Percentiles rank a stretch among this genome's conserved stretches.
phyloP scores from a whole-genome alignment of 2,329 filamentous ascomycete genomes.

The Chaetothyriales sp. region DNA sequence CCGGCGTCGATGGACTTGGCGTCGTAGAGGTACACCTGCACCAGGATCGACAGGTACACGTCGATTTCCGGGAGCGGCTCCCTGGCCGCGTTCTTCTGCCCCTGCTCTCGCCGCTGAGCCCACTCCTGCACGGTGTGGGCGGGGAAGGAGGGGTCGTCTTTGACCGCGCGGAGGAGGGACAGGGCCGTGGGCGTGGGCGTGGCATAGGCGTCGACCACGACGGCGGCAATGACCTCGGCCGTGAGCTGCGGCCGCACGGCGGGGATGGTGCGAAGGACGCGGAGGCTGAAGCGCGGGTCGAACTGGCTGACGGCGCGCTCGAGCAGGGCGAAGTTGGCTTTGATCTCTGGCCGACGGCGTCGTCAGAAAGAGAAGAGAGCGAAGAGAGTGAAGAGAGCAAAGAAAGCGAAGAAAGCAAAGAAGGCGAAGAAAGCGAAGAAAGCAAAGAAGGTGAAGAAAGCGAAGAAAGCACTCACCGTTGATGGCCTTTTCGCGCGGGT shows the following conservation, averaged over 20 bases:
- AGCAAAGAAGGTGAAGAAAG: neutral
- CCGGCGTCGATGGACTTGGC: slow-evolving; percentile 67
- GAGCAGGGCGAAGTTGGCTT: slow-evolving; percentile 80
- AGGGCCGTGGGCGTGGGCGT: slow-evolving; percentile 53
- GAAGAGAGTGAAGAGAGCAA: neutral
- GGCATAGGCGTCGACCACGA: slow-evolving; percentile 68
- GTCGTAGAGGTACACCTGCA: slow-evolving; percentile 81
- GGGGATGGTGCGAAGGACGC: slow-evolving; percentile 88
- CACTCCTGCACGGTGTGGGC: slow-evolving; percentile 45
- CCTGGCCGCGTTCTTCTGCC: slow-evolving; percentile 47
- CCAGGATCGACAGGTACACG: slow-evolving; percentile 72
- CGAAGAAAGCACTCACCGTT: slow-evolving; percentile 24
- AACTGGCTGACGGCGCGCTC: slow-evolving; percentile 87
- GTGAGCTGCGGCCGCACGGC: slow-evolving; percentile 85
- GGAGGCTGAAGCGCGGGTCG: slow-evolving; percentile 85
- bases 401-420: neutral
- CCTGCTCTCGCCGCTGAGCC: slow-evolving; percentile 59
- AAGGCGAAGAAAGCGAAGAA: too few species aligned
- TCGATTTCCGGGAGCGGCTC: slow-evolving; percentile 77
- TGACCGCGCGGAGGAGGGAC: slow-evolving; percentile 54
- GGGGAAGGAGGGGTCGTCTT: slow-evolving; percentile 42
- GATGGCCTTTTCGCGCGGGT: slow-evolving; percentile 38
- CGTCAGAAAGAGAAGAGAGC: neutral
- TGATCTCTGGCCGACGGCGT: slow-evolving; percentile 55
- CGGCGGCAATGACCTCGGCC: slow-evolving; percentile 65